A percentile compares a stretch with the other conserved stretches of the same genome.
Conservation (phyloP, 257 asterid genomes). For the Schizonepeta tenuifolia region DNA sequence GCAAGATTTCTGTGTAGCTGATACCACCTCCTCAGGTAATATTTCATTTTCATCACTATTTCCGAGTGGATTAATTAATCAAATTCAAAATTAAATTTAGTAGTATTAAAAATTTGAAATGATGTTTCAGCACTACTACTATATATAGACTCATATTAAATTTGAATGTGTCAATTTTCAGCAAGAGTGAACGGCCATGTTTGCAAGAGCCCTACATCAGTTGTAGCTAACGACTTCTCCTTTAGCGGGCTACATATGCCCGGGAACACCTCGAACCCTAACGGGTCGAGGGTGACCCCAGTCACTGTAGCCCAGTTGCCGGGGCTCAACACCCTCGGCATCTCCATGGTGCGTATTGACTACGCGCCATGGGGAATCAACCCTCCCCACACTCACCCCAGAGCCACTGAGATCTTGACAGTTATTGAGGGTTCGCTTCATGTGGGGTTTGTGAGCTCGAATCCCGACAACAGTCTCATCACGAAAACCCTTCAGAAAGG, state of each 20-base stretch:
- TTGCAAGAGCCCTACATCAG: conserved; percentile 24
- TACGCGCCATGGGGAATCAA: conserved; percentile 40
- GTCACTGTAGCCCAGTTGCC: conserved; percentile 30
- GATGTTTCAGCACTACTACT: neutral
- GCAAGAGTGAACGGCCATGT: conserved; percentile 21
- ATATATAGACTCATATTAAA: no score
- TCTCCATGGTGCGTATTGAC: conserved; percentile 40
- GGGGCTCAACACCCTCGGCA: conserved; percentile 37
- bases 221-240: conserved; percentile 41
- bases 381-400: conserved; percentile 49
- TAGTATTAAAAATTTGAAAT: no score
- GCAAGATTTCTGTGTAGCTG: conserved; percentile 43
- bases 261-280: conserved; percentile 41
- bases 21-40: conserved; percentile 32
- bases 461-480: conserved; percentile 30
- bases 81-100: no score
- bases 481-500: conserved; percentile 40
- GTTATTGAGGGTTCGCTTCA: conserved; percentile 45
- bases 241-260: conserved; percentile 41
- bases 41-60: no score
- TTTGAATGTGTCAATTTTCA: neutral
- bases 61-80: neutral
- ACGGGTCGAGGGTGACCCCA: conserved; percentile 34
- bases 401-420: conserved; percentile 42
- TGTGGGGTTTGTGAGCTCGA: conserved; percentile 46